phyloP scores from a whole-genome alignment of 495 filamentous ascomycete genomes.

The Antarctomyces pellizariae region DNA sequence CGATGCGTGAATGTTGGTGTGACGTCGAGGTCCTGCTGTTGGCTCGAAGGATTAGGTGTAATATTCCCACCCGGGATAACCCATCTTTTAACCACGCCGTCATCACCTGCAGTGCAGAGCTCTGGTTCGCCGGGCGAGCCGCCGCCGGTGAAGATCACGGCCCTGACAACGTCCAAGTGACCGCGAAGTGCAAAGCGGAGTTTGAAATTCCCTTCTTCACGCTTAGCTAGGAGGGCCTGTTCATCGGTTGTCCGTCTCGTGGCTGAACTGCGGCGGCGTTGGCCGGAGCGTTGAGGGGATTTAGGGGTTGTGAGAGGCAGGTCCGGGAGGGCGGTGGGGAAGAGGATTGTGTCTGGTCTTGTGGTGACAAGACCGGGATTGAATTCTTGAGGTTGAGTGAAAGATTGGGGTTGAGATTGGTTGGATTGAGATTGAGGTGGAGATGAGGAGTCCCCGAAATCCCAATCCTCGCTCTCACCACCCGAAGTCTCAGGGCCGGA shows the following conservation, averaged over 20 bases:
- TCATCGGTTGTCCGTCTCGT: too few species aligned
- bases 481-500: conserved; percentile 18
- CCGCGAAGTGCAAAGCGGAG: conserved; percentile 79
- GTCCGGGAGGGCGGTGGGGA: too few species aligned
- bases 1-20: conserved; percentile 83
- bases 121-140: conserved; percentile 87
- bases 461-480: conserved; percentile 85
- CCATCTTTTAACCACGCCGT: conserved; percentile 89
- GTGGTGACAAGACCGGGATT: conserved; percentile 27
- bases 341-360: conserved; percentile 62
- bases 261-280: too few species aligned
- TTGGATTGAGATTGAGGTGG: too few species aligned
- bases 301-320: too few species aligned
- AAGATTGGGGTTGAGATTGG: too few species aligned
- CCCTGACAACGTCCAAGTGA: conserved; percentile 79
- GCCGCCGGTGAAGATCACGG: conserved; percentile 87
- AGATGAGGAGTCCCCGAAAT: conserved; percentile 53
- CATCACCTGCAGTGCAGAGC: conserved; percentile 89
- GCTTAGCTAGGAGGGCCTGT: too few species aligned
- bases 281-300: too few species aligned
- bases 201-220: conserved; percentile 56
- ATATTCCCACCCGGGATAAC: conserved; percentile 52
- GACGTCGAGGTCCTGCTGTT: conserved; percentile 90
- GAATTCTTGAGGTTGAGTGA: too few species aligned
- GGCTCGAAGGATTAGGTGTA: too few species aligned